These are phyloP conservation scores for Fusarium keratoplasticum DNA, from an alignment of 2,329 filamentous ascomycete genomes.

Conservation along the genomic window DNA sequence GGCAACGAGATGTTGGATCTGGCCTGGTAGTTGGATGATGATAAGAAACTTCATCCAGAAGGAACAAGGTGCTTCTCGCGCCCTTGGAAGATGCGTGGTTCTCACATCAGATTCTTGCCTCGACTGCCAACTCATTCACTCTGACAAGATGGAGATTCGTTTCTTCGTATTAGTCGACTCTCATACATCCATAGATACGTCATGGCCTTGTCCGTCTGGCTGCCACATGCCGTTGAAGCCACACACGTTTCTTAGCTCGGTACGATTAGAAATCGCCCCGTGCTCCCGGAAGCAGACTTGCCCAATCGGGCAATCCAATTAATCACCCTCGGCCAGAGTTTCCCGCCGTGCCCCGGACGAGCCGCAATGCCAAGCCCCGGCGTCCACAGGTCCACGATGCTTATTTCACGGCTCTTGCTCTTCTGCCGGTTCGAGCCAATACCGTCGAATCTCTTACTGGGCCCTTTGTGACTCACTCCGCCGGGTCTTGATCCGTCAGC, in stretches of 20 bases:
- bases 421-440: neutral
- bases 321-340: conserved; percentile 38
- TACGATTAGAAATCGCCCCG: conserved; percentile 37
- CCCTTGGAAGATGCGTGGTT: neutral
- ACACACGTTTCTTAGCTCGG: neutral
- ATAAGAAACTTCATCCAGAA: neutral
- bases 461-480: conserved; percentile 3
- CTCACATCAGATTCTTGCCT: conserved; percentile 4
- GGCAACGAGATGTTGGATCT: neutral
- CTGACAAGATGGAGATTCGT: neutral
- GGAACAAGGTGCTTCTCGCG: neutral
- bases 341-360: conserved; percentile 22
- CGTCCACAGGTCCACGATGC: neutral
- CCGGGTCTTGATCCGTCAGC: neutral
- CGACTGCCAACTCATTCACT: conserved; percentile 4
- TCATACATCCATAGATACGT: neutral
- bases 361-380: conserved; percentile 12
- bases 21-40: neutral
- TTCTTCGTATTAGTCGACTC: neutral
- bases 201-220: neutral
- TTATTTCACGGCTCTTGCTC: conserved; percentile 2
- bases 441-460: neutral
- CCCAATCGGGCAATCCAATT: conserved; percentile 35
- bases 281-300: conserved; percentile 11
- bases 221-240: neutral